These are phyloP conservation scores for Eurotiales sp. DNA, from an alignment of 2,329 filamentous ascomycete species.

Conservation along the genomic window DNA sequence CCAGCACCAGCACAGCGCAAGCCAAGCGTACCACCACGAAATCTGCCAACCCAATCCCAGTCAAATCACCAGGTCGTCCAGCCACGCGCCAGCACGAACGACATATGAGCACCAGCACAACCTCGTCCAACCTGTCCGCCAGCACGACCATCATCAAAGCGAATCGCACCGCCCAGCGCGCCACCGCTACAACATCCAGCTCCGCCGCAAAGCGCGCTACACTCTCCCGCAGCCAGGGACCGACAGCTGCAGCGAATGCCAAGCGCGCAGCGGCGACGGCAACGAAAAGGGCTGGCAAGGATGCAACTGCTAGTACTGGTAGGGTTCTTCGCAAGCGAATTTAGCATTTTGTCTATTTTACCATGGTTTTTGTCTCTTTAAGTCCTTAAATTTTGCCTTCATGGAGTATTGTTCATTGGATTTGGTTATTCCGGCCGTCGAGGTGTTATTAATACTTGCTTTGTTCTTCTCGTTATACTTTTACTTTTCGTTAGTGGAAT, in stretches of 20 bases:
- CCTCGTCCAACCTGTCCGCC: constrained; percentile 35
- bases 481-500: no score
- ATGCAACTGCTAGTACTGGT: constrained; percentile 28
- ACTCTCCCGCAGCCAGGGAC: constrained; percentile 26
- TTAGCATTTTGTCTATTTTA: no score
- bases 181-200: constrained; percentile 13
- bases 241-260: constrained; percentile 28
- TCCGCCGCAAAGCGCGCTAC: constrained; percentile 29
- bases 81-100: constrained; percentile 39
- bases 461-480: no score
- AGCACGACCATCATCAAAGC: constrained; percentile 37
- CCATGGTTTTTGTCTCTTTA: no score
- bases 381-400: no score
- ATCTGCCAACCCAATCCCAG: constrained; percentile 21
- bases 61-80: constrained; percentile 27
- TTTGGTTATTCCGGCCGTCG: no score
- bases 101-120: constrained; percentile 30
- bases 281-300: constrained; percentile 30
- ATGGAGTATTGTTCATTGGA: no score
- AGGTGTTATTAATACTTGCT: no score
- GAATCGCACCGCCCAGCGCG: constrained; percentile 17
- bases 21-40: constrained; percentile 25
- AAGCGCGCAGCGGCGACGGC: constrained; percentile 34
- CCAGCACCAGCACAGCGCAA: constrained; percentile 11
- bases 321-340: constrained; percentile 41